Conservation (phyloP, 257 asterid genomes). For the Voacanga thouarsii region DNA sequence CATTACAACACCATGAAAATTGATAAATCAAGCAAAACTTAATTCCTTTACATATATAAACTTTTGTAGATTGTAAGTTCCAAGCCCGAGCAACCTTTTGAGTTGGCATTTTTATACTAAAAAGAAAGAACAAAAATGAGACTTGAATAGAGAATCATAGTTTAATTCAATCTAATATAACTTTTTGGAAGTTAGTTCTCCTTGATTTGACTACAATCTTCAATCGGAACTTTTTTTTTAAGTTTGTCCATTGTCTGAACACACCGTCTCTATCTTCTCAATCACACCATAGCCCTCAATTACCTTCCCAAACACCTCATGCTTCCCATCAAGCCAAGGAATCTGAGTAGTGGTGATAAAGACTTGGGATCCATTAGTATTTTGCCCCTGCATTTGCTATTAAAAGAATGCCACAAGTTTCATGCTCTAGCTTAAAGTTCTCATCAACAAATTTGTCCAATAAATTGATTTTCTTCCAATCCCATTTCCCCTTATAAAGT, state of each 20-base stretch:
- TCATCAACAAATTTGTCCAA: constrained; percentile 59
- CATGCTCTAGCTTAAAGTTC: constrained; percentile 51
- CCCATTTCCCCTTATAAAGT: constrained; percentile 64
- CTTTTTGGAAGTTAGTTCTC: constrained; percentile 14
- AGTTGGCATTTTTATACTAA: not conserved
- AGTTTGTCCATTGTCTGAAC: constrained; percentile 45
- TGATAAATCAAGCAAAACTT: no score
- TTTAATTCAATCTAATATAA: not conserved
- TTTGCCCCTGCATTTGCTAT: constrained; percentile 70
- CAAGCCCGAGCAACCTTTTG: no score
- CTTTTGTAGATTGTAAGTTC: no score
- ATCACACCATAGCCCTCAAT: constrained; percentile 62
- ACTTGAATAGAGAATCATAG: not conserved
- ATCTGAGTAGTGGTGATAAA: constrained; percentile 53
- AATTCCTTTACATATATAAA: no score
- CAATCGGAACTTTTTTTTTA: constrained; percentile 41
- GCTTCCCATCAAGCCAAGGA: constrained; percentile 71
- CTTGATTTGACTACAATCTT: constrained; percentile 53
- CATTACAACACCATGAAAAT: no score
- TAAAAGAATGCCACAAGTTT: constrained; percentile 49
- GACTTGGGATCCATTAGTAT: constrained; percentile 78
- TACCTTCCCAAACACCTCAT: constrained; percentile 77
- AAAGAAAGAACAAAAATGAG: no score
- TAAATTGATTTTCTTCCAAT: constrained; percentile 76
- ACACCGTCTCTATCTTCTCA: constrained; percentile 55